Base-by-base conservation (phyloP, 352 stramenopile species). In the Phytophthora brassicae region DNA sequence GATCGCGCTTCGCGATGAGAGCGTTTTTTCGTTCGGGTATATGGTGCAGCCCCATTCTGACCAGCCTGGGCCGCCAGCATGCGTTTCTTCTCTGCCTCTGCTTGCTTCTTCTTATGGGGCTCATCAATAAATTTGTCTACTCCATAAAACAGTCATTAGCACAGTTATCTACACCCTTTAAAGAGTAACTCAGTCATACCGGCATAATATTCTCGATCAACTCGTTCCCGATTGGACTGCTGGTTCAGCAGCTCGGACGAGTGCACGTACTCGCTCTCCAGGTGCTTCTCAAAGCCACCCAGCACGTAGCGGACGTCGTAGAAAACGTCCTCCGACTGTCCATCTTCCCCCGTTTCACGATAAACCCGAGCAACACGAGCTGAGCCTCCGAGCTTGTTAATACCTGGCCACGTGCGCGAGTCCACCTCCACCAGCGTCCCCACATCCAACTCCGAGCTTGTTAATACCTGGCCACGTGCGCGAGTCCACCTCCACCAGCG, bases 381-480 rank as follows among this genome's bases (percentile, higher is more conserved):
- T 0, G 84, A 70, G 14, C 87, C 87, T 48, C 87, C 87, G 13
- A 73, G 75, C 47, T 96, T 96, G 57, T 96, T 96, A 57, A 96
- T 96, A 0, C 87, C 85, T 5, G 87, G 87, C 87, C 87, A 94
- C 23, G 87, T 96, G 0, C 87, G 82, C 41, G 79, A 75, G 9
- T 88, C 77, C 44, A 92, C 83, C 26, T 86, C 68, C 28, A 90
- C 76, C 0, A 85, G 17, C 17, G 71, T 75, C 11, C 81, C 77
- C 7, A 80, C 68, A 12, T 76, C 50, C 16, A 88, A 56, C 19
- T n/a, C n/a, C n/a, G n/a, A n/a, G n/a, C n/a, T n/a, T 96, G 57
- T 96, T 96, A 57, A 96, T 96, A 0, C 87, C 85, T 5, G 87
- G 87, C 87, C 87, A 94, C 23, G 87, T 96, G 0, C 87, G 82